A percentile compares a stretch with the other conserved stretches of the same genome.
Evolutionary conservation across 2,329 filamentous ascomycete species (phyloP).

Genomic region (Fusarium aywerte): DNA sequence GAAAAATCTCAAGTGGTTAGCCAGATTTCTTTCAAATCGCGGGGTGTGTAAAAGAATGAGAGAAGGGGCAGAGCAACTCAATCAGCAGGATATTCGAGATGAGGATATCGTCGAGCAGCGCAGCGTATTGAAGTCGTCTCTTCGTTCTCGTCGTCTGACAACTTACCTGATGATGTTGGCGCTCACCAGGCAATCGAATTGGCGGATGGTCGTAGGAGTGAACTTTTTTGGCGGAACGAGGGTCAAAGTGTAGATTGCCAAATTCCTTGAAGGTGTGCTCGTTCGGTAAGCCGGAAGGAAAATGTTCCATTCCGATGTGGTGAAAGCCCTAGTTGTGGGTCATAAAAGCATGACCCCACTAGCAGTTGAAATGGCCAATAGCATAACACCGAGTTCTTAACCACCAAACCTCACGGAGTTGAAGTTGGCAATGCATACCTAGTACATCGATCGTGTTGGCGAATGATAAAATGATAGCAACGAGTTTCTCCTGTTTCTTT

Average conservation of each 20-base stretch:
- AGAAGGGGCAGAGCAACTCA: conserved; percentile 36
- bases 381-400: conserved; percentile 15
- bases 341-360: neutral
- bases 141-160: conserved; percentile 32
- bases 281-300: conserved; percentile 46
- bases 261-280: conserved; percentile 53
- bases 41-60: conserved; percentile 7
- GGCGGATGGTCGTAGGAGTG: conserved; percentile 53
- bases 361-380: neutral
- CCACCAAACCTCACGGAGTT: neutral
- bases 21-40: conserved; percentile 11
- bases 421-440: neutral
- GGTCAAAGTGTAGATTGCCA: conserved; percentile 49
- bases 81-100: conserved; percentile 40
- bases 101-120: conserved; percentile 40
- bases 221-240: conserved; percentile 51
- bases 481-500: neutral
- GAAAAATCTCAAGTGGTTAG: conserved; percentile 42
- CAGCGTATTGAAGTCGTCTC: conserved; percentile 37
- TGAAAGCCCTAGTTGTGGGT: conserved; percentile 25
- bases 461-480: neutral
- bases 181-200: conserved; percentile 63
- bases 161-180: conserved; percentile 62
- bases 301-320: conserved; percentile 37
- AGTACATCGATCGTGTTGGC: neutral